Evolutionary conservation across 768 basidiomycete genomes (phyloP).

Genomic region (Zangia roseola): DNA sequence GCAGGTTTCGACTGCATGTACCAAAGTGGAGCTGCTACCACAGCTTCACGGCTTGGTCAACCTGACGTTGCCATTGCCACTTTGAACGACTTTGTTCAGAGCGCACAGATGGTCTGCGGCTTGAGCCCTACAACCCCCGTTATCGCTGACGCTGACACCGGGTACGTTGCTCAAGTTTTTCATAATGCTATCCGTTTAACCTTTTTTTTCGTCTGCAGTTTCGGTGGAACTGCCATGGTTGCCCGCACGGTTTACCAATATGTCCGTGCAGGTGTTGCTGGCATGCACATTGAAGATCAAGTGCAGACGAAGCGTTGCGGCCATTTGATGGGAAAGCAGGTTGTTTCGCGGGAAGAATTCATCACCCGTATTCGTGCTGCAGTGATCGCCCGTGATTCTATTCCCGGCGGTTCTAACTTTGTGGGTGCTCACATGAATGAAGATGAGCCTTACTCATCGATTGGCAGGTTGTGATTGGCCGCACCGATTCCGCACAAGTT

Average conservation of each 20-base stretch:
- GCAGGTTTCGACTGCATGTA: slow-evolving; percentile 77
- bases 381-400: slow-evolving; percentile 71
- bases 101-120: slow-evolving; percentile 69
- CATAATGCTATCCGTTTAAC: slow-evolving; percentile 6
- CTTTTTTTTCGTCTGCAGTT: slow-evolving; percentile 34
- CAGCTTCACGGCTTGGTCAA: slow-evolving; percentile 73
- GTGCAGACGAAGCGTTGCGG: slow-evolving; percentile 81
- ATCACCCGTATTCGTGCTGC: slow-evolving; percentile 74
- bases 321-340: slow-evolving; percentile 78
- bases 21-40: slow-evolving; percentile 80
- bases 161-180: slow-evolving; percentile 36
- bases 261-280: slow-evolving; percentile 66
- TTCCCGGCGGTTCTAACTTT: slow-evolving; percentile 74
- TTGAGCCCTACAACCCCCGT: slow-evolving; percentile 64
- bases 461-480: slow-evolving; percentile 63
- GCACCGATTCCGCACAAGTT: slow-evolving; percentile 77
- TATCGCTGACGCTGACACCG: slow-evolving; percentile 80
- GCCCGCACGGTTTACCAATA: slow-evolving; percentile 77
- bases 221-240: slow-evolving; percentile 74
- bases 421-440: slow-evolving; percentile 35
- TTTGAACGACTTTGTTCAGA: slow-evolving; percentile 71
- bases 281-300: slow-evolving; percentile 78
- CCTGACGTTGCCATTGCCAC: slow-evolving; percentile 82
- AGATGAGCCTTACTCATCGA: not conserved
- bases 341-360: slow-evolving; percentile 77